Conservation (phyloP, 2,329 filamentous ascomycete species). For the Rhynchosporium secalis region DNA sequence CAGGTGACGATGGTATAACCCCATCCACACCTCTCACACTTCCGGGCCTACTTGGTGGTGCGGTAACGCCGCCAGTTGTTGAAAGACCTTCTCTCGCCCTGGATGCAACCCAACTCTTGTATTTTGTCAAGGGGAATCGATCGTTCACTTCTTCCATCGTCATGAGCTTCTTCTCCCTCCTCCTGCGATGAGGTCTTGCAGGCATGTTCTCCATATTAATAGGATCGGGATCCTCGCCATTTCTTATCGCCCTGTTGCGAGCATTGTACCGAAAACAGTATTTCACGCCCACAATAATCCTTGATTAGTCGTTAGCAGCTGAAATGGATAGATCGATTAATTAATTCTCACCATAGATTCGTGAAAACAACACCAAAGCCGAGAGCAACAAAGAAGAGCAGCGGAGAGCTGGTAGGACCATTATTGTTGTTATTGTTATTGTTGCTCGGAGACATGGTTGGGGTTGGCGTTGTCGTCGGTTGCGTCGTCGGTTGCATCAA, state of each 20-base stretch:
- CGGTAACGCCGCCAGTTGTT: constrained; percentile 78
- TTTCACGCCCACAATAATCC: constrained; percentile 99
- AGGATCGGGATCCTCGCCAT: constrained; percentile 79
- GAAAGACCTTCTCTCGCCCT: constrained; percentile 82
- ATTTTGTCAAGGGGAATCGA: constrained; percentile 92
- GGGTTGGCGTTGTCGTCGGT: constrained; percentile 9
- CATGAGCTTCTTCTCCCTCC: constrained; percentile 98
- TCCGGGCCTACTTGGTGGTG: constrained; percentile 68
- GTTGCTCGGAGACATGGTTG: constrained; percentile 16
- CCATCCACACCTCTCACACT: constrained; percentile 71
- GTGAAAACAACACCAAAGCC: constrained; percentile 99
- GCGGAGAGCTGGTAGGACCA: constrained; percentile 65
- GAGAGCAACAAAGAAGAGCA: constrained; percentile 91
- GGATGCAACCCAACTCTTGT: constrained; percentile 89
- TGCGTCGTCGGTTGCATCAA: constrained; percentile 15
- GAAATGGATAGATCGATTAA: constrained; percentile 26
- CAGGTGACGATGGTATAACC: constrained; percentile 45
- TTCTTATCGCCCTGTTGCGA: constrained; percentile 76
- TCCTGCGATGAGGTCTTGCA: constrained; percentile 72
- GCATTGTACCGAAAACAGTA: constrained; percentile 99
- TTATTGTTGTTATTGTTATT: constrained; percentile 10
- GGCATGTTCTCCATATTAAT: constrained; percentile 88
- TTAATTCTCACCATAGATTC: constrained; percentile 79
- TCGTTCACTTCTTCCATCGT: constrained; percentile 98
- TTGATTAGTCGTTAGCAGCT: constrained; percentile 44